Evolutionary conservation across 176 grass and related monocot species (phyloP), one percentile per base, ranked within the genome.

Genomic region (Cymbopogon citratus): DNA sequence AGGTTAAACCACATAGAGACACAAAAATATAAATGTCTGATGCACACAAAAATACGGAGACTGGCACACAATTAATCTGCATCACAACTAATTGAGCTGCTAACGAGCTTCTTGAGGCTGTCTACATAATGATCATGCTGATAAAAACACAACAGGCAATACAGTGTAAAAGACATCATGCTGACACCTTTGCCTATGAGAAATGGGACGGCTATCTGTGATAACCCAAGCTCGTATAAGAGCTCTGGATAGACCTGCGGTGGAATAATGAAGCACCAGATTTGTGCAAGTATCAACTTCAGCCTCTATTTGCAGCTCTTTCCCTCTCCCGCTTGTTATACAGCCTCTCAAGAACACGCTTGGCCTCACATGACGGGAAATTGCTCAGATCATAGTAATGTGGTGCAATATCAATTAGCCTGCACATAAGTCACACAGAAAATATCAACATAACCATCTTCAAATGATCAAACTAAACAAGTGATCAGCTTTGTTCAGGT

Each of bases 351-450:
- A 97, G 87, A 26, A 90, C 89, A 34, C 89, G 89, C 89, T 94
- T 97, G 0, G 91, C 91, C 88, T 97, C 94, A 16, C 94, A 94
- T 39, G 92, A 85, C 16, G 94, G 91, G 41, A 94, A 97, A 79
- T 94, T 97, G 69, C 68, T 90, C 45, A 97, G 77, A 44, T 97
- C 94, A 66, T 97, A 97, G 33, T 97, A 92, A 79, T 94, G 91
- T 51, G 89, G 89, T 49, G 91, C 89, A 48, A 93, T 71, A 77
- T 99, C 91, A 13, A 93, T 85, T 66, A 99, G 74, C 97, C 97
- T 99, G 93, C 39, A 12, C 5, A 75, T 7, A 26, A 74, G 56
- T 3, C 16, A 74, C 18, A 86, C 19, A 66, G 48, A 44, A 48
- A 38, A 0, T 5, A 45, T 51, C 39, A 80, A 63, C 3, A 74